Base-by-base conservation (phyloP, 83 land plant species). In the Isoetes engelmannii region DNA sequence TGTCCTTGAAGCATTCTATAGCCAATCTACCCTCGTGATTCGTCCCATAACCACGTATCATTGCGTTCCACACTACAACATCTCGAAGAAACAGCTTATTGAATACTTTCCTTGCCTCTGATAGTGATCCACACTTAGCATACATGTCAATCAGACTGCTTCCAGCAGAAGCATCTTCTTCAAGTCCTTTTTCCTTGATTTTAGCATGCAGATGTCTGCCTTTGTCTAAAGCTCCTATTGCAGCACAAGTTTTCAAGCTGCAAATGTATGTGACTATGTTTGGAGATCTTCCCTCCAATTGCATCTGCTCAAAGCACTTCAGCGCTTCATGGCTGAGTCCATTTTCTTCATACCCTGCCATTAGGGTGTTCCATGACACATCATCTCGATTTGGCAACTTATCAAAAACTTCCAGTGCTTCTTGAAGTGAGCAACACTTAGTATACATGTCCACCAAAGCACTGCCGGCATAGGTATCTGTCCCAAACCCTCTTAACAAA, bases 401-500 rank as follows among this genome's bases (percentile, higher is more conserved):
- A 9, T 59, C 62, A 19, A 59, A 59, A 19, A 59, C 19, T 20
- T 37, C 28, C 18, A 18, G 62, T 18, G 62, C 62, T 12, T 20
- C 12, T 7, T 18, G 28, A 18, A 59, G 18, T 20, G 9, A 12
- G 28, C 62, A 18, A 59, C 62, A 59, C 19, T 59, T 59, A 8
- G 62, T 37, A 59, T 59, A 59, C 62, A 59, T 59, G 62, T 59
- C 62, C 18, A 59, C 19, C 62, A 59, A 59, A 59, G 18, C 19
- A 12, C 62, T 37, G 12, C 28, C 62, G 1, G 28, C 62, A 8
- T 59, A 19, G 28, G 20, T 37, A 19, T 59, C 19, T 59, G 18
- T 59, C 28, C 8, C 19, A 19, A 12, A 10, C 18, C 19, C 18
- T 8, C 62, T 59, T 10, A 7, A 18, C 18, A 19, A 12, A 59